Evolutionary conservation across 2,329 filamentous ascomycete genomes (phyloP), one percentile per base, ranked within the genome.

Genomic region (Colletotrichum tofieldiae): DNA sequence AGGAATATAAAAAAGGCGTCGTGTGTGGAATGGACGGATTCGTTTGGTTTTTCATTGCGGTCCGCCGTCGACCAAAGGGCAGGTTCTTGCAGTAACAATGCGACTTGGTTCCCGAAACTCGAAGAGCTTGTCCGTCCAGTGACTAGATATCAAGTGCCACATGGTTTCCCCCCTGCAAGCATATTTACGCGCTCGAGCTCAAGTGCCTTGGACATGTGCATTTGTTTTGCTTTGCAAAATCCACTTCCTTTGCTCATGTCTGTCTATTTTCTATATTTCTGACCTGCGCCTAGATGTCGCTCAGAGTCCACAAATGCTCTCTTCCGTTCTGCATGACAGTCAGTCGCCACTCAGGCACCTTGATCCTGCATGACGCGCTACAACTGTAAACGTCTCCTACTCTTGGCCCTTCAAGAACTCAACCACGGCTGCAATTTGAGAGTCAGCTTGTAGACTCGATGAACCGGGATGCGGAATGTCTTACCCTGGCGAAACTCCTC

Each of bases 401-500:
- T 90, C 81, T 78, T 86, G 78, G 5, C 83, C 83, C 23, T 80
- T 81, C 61, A 93, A 79, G 76, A 93, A 93, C 56, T 93, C 90
- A 32, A 92, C 86, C 14, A 93, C 91, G 74, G 87, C 91, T 92
- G 74, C 56, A 39, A 29, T 35, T 37, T 18, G 20, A 14, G 3
- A 32, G 51, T 76, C 39, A 75, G 71, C 47, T 11, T 49, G 29
- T 14, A 49, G n/a, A 41, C 29, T 18, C 5, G 29, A 29, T 20
- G 7, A 45, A 23, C 11, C 4, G 8, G 18, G 29, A 26, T 14
- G 23, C 47, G 67, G 41, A 62, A 23, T 35, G 55, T 79, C 88
- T 80, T 80, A 94, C 93, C 92, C 86, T 89, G 84, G 78, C 92
- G 90, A 75, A 97, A 97, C 12, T 87, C 91, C 78, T 94, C 91